These are phyloP conservation scores for Monsonia emarginata DNA, from an alignment of 441 rosid genomes.

Conservation along the genomic window DNA sequence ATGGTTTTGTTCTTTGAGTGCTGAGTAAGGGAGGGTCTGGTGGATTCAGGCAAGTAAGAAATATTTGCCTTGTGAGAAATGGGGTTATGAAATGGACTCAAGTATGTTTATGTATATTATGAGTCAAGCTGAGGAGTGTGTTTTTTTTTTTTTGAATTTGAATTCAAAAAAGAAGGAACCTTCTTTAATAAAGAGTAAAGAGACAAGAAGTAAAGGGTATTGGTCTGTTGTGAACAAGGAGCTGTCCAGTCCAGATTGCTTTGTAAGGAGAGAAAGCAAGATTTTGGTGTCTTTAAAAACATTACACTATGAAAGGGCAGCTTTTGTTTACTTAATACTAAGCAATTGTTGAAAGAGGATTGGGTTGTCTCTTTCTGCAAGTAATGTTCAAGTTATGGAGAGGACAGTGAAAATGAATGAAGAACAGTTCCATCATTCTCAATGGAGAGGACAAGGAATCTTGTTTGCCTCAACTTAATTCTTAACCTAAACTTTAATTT, in stretches of 20 bases:
- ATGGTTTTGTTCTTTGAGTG: constrained; percentile 41
- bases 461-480: background rate
- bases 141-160: constrained; percentile 7
- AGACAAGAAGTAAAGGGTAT: constrained; percentile 32
- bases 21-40: constrained; percentile 31
- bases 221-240: constrained; percentile 21
- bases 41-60: constrained; percentile 19
- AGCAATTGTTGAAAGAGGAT: constrained; percentile 25
- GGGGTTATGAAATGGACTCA: too few relatives aligned
- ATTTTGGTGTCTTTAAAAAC: constrained; percentile 30
- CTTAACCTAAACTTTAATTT: background rate
- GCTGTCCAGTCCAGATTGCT: constrained; percentile 30
- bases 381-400: background rate
- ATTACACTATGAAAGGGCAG: constrained; percentile 16
- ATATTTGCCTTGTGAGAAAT: constrained; percentile 18
- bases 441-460: background rate
- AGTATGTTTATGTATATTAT: constrained; percentile 12
- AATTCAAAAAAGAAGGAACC: constrained; percentile 22
- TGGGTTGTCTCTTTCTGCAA: constrained; percentile 12
- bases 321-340: background rate
- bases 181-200: constrained; percentile 39
- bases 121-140: background rate
- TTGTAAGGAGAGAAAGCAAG: constrained; percentile 50
- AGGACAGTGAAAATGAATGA: background rate
- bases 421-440: background rate